phyloP scores from a whole-genome alignment of 352 stramenopile species.

The Pythium oligandrum region DNA sequence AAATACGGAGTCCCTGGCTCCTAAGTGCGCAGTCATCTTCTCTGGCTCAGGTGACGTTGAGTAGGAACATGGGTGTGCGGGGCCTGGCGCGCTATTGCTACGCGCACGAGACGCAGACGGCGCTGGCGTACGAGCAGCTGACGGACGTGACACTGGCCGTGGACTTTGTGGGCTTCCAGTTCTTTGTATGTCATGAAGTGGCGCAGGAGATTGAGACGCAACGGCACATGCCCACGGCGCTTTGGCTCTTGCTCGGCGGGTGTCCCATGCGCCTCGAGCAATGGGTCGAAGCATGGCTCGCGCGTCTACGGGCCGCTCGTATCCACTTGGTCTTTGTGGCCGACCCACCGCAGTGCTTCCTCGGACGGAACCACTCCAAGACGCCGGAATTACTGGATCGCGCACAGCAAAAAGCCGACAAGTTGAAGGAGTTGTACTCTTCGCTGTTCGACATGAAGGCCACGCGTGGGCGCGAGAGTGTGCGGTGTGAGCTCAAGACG shows the following conservation, averaged over 20 bases:
- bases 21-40: too few species aligned
- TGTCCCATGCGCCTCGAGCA: conserved; percentile 24
- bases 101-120: conserved; percentile 41
- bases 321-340: conserved; percentile 64
- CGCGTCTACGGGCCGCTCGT: conserved; percentile 25
- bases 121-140: conserved; percentile 28
- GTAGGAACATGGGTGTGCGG: conserved; percentile 46
- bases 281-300: conserved; percentile 41
- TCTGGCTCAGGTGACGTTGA: too few species aligned
- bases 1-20: too few species aligned
- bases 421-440: conserved; percentile 32
- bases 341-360: conserved; percentile 74
- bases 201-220: conserved; percentile 29
- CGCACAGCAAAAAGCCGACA: conserved; percentile 43
- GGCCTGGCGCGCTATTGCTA: conserved; percentile 56
- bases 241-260: conserved; percentile 66
- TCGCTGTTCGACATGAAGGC: conserved; percentile 22
- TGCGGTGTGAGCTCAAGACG: conserved; percentile 6
- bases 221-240: conserved; percentile 17
- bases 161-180: conserved; percentile 79
- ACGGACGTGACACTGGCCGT: conserved; percentile 70
- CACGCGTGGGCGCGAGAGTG: background rate
- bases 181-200: conserved; percentile 59
- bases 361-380: conserved; percentile 64
- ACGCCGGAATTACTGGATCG: conserved; percentile 47